Base-by-base conservation (phyloP, 306 rosid genomes). In the Quercus rubra region DNA sequence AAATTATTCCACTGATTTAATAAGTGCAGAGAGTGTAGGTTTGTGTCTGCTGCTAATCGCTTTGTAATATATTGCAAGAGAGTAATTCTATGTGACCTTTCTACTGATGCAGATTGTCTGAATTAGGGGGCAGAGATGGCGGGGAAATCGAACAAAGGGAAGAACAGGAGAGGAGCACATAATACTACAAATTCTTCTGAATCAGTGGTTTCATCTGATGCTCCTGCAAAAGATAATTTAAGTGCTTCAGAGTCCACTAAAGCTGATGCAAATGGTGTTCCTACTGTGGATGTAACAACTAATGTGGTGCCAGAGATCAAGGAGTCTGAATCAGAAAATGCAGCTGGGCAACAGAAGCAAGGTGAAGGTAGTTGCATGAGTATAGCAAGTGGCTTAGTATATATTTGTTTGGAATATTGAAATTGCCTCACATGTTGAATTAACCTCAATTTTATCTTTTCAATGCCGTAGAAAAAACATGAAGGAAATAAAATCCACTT, bases 61-160 rank as follows among this genome's bases (percentile, higher is more conserved):
- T 64, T 19, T 31, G 30, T 72, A 18, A 10, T 7, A 54, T 49
- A 25, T 19, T n/a, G 54, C 70, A 43, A 18, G 56, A 20, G 35
- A 17, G 69, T 41, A 17, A 66, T 73, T 46, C 20, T 19, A 25
- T 61, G 56, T 54, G 25, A 21, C 30, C n/a, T 54, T 67, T 21
- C 13, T 76, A 17, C 61, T 75, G 79, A 81, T 73, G 4, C 28
- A 25, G 69, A 54, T 73, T 67, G 77, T 83, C 66, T 33, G 77
- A 70, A 82, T 19, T 19, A 49, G 86, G 78, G 15, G 85, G 84
- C 69, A 69, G 70, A 80, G 81, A 96, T 96, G 99, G 99, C 97
- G 61, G 98, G 99, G 59, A 96, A 91, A 75, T 91, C 98, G 0
- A 86, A 87, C 85, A 93, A 87, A 79, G 94, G 92, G 72, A 91